Base-by-base conservation (phyloP, 129 eudicot genomes). In the Rutidosis leptorrhynchoides region DNA sequence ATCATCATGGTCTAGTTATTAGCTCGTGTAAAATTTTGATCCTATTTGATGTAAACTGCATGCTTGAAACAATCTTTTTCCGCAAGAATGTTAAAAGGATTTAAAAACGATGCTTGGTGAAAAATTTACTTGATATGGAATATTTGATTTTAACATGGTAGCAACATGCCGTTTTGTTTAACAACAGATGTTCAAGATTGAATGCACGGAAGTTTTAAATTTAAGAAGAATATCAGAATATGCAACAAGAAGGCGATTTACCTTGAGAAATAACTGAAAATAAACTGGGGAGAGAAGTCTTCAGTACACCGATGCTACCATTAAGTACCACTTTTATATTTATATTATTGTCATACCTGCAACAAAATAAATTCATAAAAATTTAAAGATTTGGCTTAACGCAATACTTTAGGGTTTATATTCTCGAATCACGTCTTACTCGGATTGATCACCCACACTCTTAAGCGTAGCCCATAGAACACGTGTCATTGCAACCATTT, bases 401-500 rank as follows among this genome's bases (percentile, higher is more conserved):
- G 62, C 22, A 29, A 57, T 16, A 59, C 28, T 4, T 51, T 64
- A 23, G 57, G 51, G 43, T 33, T 67, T 65, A 55, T 28, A 72
- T 42, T 10, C 20, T 54, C 7, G 65, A 76, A 58, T 28, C 14
- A 42, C 54, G 64, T 70, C 87, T 85, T 91, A 91, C 96, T 75
- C 96, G 28, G 98, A 92, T 69, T 92, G 98, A 64, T 88, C 98
- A 58, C 98, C 98, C 74, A 92, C 98, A 82, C 98, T 88, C 80
- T 92, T 96, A 75, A 92, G 96, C 29, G 96, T 92, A 49, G 78
- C 91, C 98, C 98, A 92, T 14, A 85, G 89, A 62, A 92, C 91
- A 58, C 98, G 98, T 69, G 98, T 85, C 98, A 92, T 92, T 80
- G 95, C 86, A 52, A 84, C 96, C 98, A 92, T 92, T 83, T 92